Evolutionary conservation across 176 grass and related monocot genomes (phyloP).

Genomic region (Cenchrus purpureus): DNA sequence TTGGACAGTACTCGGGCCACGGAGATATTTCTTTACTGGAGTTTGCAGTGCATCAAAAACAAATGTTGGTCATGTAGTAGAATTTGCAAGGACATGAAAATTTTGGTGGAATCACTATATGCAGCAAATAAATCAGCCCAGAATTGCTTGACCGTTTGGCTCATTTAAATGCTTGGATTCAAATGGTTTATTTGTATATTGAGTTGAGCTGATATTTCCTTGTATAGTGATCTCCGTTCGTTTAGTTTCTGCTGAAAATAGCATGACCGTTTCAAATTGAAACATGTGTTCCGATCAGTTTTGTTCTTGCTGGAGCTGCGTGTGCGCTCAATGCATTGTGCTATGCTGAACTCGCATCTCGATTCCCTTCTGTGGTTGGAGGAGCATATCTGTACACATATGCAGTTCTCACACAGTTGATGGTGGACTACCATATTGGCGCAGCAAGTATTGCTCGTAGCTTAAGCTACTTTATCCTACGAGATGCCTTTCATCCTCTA

Average conservation of each 20-base stretch:
- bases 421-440: conserved; percentile 92
- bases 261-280: conserved; percentile 4
- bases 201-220: background rate
- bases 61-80: too few species aligned
- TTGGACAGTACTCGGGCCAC: too few species aligned
- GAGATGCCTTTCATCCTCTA: too few species aligned
- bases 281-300: conserved; percentile 92
- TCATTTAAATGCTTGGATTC: too few species aligned
- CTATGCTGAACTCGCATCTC: conserved; percentile 91
- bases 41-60: too few species aligned
- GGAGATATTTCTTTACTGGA: too few species aligned
- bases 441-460: conserved; percentile 94
- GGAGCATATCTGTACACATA: conserved; percentile 96
- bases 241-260: conserved; percentile 9
- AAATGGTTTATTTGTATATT: background rate
- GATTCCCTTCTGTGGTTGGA: conserved; percentile 89
- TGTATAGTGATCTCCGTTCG: background rate
- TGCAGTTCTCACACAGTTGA: conserved; percentile 87
- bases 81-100: too few species aligned
- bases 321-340: conserved; percentile 86
- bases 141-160: too few species aligned
- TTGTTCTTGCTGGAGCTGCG: conserved; percentile 82
- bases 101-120: too few species aligned
- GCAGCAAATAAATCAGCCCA: too few species aligned
- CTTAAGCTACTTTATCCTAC: conserved; percentile 85